These are phyloP conservation scores for Cryptococcus deneoformans DNA, from an alignment of 1,284 basidiomycete species.

Conservation along the genomic window DNA sequence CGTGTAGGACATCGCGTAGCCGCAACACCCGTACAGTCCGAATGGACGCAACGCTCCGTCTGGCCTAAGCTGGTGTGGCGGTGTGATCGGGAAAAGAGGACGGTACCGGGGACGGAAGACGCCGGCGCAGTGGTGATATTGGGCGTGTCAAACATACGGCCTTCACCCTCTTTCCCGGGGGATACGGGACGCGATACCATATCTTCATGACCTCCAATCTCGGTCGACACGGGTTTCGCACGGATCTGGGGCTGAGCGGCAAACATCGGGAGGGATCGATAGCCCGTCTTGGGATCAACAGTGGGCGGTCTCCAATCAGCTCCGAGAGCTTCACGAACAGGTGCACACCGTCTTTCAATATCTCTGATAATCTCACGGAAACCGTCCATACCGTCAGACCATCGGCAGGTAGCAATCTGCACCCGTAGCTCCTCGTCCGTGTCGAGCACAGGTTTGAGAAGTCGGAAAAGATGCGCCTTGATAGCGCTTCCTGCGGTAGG, in stretches of 20 bases:
- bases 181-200: constrained; percentile 12
- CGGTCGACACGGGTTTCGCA: constrained; percentile 45
- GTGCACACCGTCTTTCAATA: constrained; percentile 63
- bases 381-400: constrained; percentile 33
- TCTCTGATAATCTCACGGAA: constrained; percentile 61
- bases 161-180: neutral
- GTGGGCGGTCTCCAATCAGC: constrained; percentile 43
- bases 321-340: constrained; percentile 21
- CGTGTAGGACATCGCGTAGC: constrained; percentile 40
- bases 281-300: constrained; percentile 37
- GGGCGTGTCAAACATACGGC: neutral
- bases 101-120: constrained; percentile 12
- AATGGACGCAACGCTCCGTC: constrained; percentile 7
- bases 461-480: constrained; percentile 90
- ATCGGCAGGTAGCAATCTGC: constrained; percentile 46
- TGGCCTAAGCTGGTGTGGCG: constrained; percentile 1
- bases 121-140: constrained; percentile 7
- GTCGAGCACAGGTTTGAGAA: constrained; percentile 74
- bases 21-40: constrained; percentile 33
- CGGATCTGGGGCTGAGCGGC: constrained; percentile 82
- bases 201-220: constrained; percentile 21
- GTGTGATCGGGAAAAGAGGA: constrained; percentile 7
- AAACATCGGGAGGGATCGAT: constrained; percentile 71
- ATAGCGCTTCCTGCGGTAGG: constrained; percentile 71
- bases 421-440: constrained; percentile 68